Evolutionary conservation across 306 rosid species (phyloP), one percentile per base, ranked within the genome.

Genomic region (Cucumis melo): DNA sequence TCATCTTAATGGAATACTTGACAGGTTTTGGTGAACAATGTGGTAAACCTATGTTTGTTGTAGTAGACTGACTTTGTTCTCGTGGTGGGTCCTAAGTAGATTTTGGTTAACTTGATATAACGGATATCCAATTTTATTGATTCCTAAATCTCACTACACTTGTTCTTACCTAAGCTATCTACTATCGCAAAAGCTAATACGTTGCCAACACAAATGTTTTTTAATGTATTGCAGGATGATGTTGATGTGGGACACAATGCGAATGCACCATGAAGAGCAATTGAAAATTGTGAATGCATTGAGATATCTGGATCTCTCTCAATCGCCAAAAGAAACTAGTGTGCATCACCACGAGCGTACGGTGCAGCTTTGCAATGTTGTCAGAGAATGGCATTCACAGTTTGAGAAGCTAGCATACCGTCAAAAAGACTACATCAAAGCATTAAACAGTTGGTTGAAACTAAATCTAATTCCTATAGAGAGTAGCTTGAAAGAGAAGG

Each of bases 401-500:
- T 90, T 88, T 77, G 87, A 80, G 79, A 82, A 76, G 87, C 88
- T 94, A 74, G 87, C 88, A 75, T 56, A 21, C 74, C 79, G 86
- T 78, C 96, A 92, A 70, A 94, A 89, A 86, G 89, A 74, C 21
- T 92, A 92, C 84, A 75, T 89, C 20, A 89, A 83, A 81, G 81
- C 91, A 38, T 79, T 94, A 34, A 89, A 67, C 82, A 72, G 32
- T 55, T 94, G 99, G 99, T 81, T 94, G 81, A 92, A 88, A 77
- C 84, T 85, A 76, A 94, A 90, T 81, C 89, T 94, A 74, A 75
- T 89, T 80, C 99, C 99, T 48, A 89, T 91, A 62, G 99, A 94
- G 81, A 94, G 93, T 86, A 90, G 75, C 81, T 78, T 92, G 80
- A 94, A 77, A 86, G 99, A 94, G 86, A 94, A 88, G 80, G 98